A percentile compares a stretch with the other conserved stretches of the same genome.
These are phyloP conservation scores for Diutina pseudorugosa DNA, from an alignment of 1,139 yeast genomes.

Conservation along the genomic window DNA sequence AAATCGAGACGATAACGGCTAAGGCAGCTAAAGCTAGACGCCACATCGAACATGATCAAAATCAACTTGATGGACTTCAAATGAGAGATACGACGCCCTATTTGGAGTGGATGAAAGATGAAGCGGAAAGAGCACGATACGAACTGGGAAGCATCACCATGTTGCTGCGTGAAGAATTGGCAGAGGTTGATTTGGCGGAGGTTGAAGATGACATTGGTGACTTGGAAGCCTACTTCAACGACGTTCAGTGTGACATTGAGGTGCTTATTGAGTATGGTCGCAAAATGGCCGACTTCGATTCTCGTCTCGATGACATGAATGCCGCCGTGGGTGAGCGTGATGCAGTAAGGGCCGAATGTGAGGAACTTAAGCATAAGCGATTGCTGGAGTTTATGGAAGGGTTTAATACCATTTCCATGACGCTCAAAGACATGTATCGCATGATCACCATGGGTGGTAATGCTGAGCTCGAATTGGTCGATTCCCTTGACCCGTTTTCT, in stretches of 20 bases:
- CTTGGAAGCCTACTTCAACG: conserved; percentile 45
- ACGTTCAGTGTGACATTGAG: conserved; percentile 58
- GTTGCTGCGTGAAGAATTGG: conserved; percentile 42
- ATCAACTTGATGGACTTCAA: conserved; percentile 27
- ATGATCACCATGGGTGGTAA: conserved; percentile 99
- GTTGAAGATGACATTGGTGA: conserved; percentile 41
- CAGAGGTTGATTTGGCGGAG: conserved; percentile 33
- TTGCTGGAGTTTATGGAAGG: conserved; percentile 91
- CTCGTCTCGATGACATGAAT: conserved; percentile 55
- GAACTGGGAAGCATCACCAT: conserved; percentile 26
- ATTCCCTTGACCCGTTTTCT: conserved; percentile 93
- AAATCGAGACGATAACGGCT: conserved; percentile 45
- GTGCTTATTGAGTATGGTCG: conserved; percentile 66
- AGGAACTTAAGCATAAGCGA: conserved; percentile 61
- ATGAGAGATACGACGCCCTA: conserved; percentile 42
- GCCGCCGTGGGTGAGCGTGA: conserved; percentile 60
- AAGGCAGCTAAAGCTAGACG: conserved; percentile 29
- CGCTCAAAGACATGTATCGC: conserved; percentile 93
- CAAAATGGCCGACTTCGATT: conserved; percentile 51
- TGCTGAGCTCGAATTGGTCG: conserved; percentile 93
- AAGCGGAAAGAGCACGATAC: conserved; percentile 22
- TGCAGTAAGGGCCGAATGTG: conserved; percentile 46
- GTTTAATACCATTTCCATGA: conserved; percentile 72
- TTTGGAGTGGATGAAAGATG: conserved; percentile 36
- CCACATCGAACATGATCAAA: conserved; percentile 24